A percentile compares a stretch with the other conserved stretches of the same genome.
Conservation (phyloP, 2,329 filamentous ascomycete genomes). For the Mariannaea sp. region DNA sequence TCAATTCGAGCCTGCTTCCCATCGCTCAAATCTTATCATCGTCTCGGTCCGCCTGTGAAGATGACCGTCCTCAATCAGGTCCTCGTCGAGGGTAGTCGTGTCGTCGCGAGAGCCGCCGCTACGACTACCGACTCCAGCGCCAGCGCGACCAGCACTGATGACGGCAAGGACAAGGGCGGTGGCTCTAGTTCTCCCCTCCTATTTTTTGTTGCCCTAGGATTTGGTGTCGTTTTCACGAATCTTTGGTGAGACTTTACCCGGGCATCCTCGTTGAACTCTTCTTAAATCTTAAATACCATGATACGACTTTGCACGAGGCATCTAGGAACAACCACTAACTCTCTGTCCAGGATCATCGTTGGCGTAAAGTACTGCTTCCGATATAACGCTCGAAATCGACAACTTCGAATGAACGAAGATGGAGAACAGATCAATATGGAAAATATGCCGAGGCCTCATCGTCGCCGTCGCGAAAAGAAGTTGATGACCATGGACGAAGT, state of each 20-base stretch:
- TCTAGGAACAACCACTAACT: conserved; percentile 26
- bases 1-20: conserved; percentile 34
- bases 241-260: conserved; percentile 72
- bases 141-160: conserved; percentile 16
- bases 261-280: too few species aligned
- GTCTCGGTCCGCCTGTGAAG: conserved; percentile 20
- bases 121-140: conserved; percentile 27
- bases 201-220: conserved; percentile 95
- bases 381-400: conserved; percentile 92
- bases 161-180: conserved; percentile 15
- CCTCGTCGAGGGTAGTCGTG: conserved; percentile 34
- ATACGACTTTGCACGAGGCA: conserved; percentile 70
- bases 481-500: conserved; percentile 99
- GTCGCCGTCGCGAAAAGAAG: conserved; percentile 93
- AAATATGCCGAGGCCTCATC: conserved; percentile 81
- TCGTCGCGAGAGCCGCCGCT: conserved; percentile 34
- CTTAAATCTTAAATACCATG: too few species aligned
- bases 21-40: conserved; percentile 27
- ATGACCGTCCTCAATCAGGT: conserved; percentile 37
- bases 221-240: conserved; percentile 98
- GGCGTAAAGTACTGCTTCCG: conserved; percentile 99
- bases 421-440: conserved; percentile 89
- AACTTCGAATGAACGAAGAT: conserved; percentile 75
- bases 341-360: conserved; percentile 89
- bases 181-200: conserved; percentile 52